Evolutionary conservation across 2,329 filamentous ascomycete species (phyloP).

Genomic region (Cadophora malorum): DNA sequence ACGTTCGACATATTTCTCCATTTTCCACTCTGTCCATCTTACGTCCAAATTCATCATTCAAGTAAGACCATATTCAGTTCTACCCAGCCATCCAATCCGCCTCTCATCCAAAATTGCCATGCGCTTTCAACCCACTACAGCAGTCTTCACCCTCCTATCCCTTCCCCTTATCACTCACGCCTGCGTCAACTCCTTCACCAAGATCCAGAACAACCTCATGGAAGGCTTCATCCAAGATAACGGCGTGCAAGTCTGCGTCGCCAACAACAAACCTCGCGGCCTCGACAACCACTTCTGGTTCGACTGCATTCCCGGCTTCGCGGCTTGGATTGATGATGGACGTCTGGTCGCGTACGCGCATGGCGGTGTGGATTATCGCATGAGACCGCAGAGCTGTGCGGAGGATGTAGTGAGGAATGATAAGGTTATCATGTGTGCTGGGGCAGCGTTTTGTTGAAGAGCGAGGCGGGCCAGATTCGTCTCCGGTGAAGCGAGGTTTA

Average conservation of each 20-base stretch:
- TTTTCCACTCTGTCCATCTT: not conserved
- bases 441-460: slow-evolving; percentile 11
- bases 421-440: slow-evolving; percentile 6
- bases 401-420: slow-evolving; percentile 4
- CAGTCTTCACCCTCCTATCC: not conserved
- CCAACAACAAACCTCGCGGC: not conserved
- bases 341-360: slow-evolving; percentile 6
- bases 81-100: not conserved
- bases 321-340: slow-evolving; percentile 11
- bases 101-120: not conserved
- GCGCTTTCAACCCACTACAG: not conserved
- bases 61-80: not conserved
- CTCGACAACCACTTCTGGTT: slow-evolving; percentile 17
- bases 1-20: not conserved
- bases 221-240: slow-evolving; percentile 17
- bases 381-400: slow-evolving; percentile 6
- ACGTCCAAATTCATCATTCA: not conserved
- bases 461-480: too few relatives aligned
- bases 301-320: slow-evolving; percentile 8
- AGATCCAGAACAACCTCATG: slow-evolving; percentile 6
- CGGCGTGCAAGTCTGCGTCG: slow-evolving; percentile 8
- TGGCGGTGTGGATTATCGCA: slow-evolving; percentile 7
- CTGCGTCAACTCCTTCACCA: slow-evolving; percentile 10
- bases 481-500: too few relatives aligned
- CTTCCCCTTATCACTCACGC: not conserved